Evolutionary conservation across 208 protist species (phyloP), one percentile per base, ranked within the genome.

Genomic region (Herpetomonas samuelpessoai): DNA sequence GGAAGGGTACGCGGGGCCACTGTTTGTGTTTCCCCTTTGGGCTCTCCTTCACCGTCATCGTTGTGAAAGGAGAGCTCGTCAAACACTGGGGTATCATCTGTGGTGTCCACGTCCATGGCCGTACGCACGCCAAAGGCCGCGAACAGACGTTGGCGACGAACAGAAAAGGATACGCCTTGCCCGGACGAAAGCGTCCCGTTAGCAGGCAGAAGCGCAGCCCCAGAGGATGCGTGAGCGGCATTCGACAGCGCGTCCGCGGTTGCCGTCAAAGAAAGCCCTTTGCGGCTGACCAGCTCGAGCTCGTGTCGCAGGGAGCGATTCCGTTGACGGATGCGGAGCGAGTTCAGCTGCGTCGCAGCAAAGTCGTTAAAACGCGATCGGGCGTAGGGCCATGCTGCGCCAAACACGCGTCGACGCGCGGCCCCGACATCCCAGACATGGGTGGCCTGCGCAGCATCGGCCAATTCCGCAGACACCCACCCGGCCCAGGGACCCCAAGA

Each of bases 291-390:
- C 4, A 93, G 56, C 41, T 83, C 66, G 53, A 91, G 52, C 59
- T 93, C 87, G 68, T 91, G 87, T 19, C 62, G 54, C 44, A 88
- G 61, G 14, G 71, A 78, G 10, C 53, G 61, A 31, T 85, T 74
- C 31, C 83, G 83, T 48, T 82, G 78, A 54, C 83, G 75, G 26
- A 93, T 58, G 1, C 87, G 77, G 53, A 93, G 61, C 29, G 83
- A 74, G 61, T 68, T 80, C 29, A 91, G 79, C 31, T 93, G 87
- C 3, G 83, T 91, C 35, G 57, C 59, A 26, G 62, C 38, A 44
- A 83, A 85, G 39, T 78, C 65, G 51, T 85, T 93, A 45, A 74
- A 74, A 12, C 62, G 50, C 6, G 77, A 64, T 22, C 65, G 60
- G 2, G 81, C 81, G 44, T 70, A 69, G 38, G 68, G 70, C 79